Evolutionary conservation across 176 grass and related monocot species (phyloP), one percentile per base, ranked within the genome.

Genomic region (Thinopyrum elongatum): DNA sequence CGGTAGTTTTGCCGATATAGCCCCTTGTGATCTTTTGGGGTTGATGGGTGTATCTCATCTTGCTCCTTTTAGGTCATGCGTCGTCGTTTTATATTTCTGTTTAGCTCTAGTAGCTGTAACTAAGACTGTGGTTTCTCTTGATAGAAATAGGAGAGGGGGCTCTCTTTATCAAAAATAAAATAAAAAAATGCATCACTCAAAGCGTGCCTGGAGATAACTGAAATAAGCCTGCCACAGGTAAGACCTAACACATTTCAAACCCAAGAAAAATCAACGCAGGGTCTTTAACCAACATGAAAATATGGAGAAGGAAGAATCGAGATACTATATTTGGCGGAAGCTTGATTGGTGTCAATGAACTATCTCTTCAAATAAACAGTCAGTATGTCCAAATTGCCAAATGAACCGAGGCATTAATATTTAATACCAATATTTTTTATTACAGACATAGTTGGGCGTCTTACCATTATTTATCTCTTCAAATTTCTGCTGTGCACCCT

Each of bases 391-490:
- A 63, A 33, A 68, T 68, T 28, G 36, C 14, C 31, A 68, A 68
- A 85, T 68, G 28, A 3, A 59, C 13, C 26, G 3, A 35, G 5
- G 65, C 36, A 31, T 30, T 19, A 36, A 53, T 36, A 82, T 10
- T 29, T 17, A 53, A 55, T 27, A 82, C 15, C n/a, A 72, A 16
- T 19, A 39, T 0, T 10, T 63, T 22, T n/a, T 41, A 10, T 41
- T 41, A 41, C 39, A 41, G 39, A 27, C 53, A 39, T 16, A 39
- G 66, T 65, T 66, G n/a, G 29, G 31, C 4, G 73, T 66, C 70
- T 88, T 95, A 94, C 96, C 92, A 80, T 98, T 98, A 73, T 95
- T 98, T 94, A 98, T 94, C 81, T 95, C 96, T 7, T 89, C 88
- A 82, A 98, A 98, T 71, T 92, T 95, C 80, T 95, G 90, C 74